Evolutionary conservation across 2,329 filamentous ascomycete species (phyloP), one percentile per base, ranked within the genome.

Genomic region (Sporothrix luriei): DNA sequence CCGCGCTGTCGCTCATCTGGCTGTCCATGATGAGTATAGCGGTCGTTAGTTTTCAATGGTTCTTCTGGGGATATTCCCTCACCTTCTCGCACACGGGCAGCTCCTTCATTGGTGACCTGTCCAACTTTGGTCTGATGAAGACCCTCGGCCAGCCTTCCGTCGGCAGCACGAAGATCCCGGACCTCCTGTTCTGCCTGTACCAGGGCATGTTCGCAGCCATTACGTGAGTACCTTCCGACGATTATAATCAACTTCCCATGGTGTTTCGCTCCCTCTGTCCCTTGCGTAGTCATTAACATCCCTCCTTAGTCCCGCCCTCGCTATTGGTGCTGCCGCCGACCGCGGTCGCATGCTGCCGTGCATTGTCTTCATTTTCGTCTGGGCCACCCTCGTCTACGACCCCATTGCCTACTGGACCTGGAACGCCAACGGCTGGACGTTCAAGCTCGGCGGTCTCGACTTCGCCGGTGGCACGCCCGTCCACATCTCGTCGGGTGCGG

Each of bases 351-450:
- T 96, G 89, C 87, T 95, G 6, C 93, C 93, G 14, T 93, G 91
- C 78, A 87, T 97, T 74, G 84, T 97, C 76, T 97, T 97, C 84
- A 95, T 96, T 90, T 94, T 97, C 77, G 82, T 97, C 78, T 97
- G 93, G 93, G 86, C 90, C 1, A 97, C 93, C 5, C 77, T 97
- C 71, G 91, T 97, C 77, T 97, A 97, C 80, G 93, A 97, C 75
- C 91, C 93, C 1, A 93, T 97, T 77, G 93, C 93, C 59, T 97
- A 93, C 85, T 97, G 93, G 93, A 96, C 92, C 10, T 97, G 93
- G 93, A 97, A 97, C 78, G 80, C 91, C 0, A 82, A 83, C 43
- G 93, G 93, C 26, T 97, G 93, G 93, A 88, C 90, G 14, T 91
- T 86, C 79, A 84, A 87, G 73, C 86, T 96, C 81, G 93, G 93